Evolutionary conservation across 1,284 basidiomycete species (phyloP).

Genomic region (Amylostereum areolatum): DNA sequence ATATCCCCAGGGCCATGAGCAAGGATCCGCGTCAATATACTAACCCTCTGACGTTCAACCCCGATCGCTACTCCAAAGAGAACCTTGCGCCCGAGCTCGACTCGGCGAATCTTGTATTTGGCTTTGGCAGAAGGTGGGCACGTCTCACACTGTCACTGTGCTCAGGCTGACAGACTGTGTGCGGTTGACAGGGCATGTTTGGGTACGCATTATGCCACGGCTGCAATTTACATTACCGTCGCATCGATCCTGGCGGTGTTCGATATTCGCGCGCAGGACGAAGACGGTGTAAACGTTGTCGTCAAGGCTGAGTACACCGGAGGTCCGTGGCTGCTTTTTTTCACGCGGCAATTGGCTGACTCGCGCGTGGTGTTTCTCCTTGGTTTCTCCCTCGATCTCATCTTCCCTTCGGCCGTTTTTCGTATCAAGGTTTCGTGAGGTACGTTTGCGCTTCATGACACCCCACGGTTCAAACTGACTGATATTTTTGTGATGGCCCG

Average conservation of each 20-base stretch:
- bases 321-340: constrained; percentile 5
- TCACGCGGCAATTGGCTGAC: not conserved
- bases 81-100: constrained; percentile 3
- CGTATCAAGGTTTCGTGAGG: not conserved
- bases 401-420: not conserved
- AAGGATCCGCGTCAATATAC: constrained; percentile 9
- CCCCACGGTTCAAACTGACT: not conserved
- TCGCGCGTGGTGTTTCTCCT: no score
- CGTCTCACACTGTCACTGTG: not conserved
- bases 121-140: constrained; percentile 7
- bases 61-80: constrained; percentile 14
- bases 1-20: constrained; percentile 7
- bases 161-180: not conserved
- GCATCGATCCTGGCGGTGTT: constrained; percentile 11
- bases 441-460: not conserved
- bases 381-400: not conserved
- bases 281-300: constrained; percentile 5
- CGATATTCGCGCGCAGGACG: constrained; percentile 8
- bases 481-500: not conserved
- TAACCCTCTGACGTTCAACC: constrained; percentile 14
- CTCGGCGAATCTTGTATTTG: constrained; percentile 10
- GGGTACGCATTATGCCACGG: constrained; percentile 10
- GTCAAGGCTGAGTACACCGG: constrained; percentile 11
- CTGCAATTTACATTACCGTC: constrained; percentile 10
- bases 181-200: constrained; percentile 5